A percentile compares a stretch with the other conserved stretches of the same genome.
Conservation (phyloP, 169 alveolate genomes). For the Babesia caballi region DNA sequence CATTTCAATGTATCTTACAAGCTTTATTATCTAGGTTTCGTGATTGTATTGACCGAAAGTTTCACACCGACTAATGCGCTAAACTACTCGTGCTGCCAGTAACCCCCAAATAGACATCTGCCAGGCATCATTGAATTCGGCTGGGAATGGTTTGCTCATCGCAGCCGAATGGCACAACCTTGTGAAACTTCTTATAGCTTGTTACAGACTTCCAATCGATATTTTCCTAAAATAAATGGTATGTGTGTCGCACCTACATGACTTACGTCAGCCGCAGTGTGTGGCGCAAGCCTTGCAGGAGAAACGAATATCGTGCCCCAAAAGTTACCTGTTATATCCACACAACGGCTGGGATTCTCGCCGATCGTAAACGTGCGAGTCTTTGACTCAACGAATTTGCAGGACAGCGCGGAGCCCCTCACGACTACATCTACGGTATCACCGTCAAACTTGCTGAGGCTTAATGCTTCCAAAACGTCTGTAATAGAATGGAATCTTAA, state of each 20-base stretch:
- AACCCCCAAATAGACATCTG: no score
- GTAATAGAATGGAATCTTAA: not conserved
- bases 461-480: slow-evolving; percentile 13
- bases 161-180: slow-evolving; percentile 1
- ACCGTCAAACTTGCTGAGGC: not conserved
- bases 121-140: not conserved
- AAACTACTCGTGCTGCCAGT: not conserved
- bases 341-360: slow-evolving; percentile 3
- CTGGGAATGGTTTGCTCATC: not conserved
- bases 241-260: not conserved
- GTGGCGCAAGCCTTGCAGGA: not conserved
- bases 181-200: slow-evolving; percentile 21
- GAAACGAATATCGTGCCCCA: slow-evolving; percentile 48
- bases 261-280: not conserved
- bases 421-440: not conserved
- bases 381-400: slow-evolving; percentile 28
- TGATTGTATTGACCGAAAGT: no score
- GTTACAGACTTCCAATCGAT: not conserved
- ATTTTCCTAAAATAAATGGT: not conserved
- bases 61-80: not conserved
- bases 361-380: slow-evolving; percentile 23
- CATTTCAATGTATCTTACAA: no score
- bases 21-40: no score
- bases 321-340: slow-evolving; percentile 6
- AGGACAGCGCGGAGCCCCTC: not conserved